Base-by-base conservation (phyloP, 2,329 filamentous ascomycete species). In the Purpureocillium lavendulum region DNA sequence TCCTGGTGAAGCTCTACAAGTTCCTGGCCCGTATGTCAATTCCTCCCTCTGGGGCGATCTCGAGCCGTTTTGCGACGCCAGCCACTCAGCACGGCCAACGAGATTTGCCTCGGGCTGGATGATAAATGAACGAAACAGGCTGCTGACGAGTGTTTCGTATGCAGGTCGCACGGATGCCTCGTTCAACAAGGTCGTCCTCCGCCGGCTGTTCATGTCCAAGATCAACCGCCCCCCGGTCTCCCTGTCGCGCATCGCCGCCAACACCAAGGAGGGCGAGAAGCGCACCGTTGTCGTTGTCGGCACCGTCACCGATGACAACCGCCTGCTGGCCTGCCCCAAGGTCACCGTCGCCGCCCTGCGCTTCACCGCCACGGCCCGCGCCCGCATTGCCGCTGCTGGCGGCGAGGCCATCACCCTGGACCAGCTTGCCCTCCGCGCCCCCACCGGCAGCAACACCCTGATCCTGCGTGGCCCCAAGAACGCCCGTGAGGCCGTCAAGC, bases 141-240 rank as follows among this genome's bases (percentile, higher is more conserved):
- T 13, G 12, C 29, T 30, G n/a, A 30, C 29, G 29, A 30, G n/a
- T 24, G 10, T 21, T 24, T 28, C 29, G 40, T 21, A 3, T 30
- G 1, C 58, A 94, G 87, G 88, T 73, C 89, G 92, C 65, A 98
- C 92, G 66, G 92, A 97, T 69, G 80, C 87, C 53, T 80, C 79
- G 73, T 98, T 98, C 86, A 98, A 98, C 85, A 94, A 95, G 79
- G 86, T 92, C 61, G 81, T 98, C 64, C 86, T 98, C 61, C 88
- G 90, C 68, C 87, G 92, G 62, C 84, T 98, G 48, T 95, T 95
- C 66, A 95, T 92, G 87, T 95, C 88, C 69, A 87, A 89, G 72
- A 95, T 94, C 74, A 97, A 97, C 85, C 85, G 89, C 58, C 87
- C 87, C 47, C 88, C 92, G 51, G 82, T 98, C 61, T 96, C 89